phyloP scores from a whole-genome alignment of 2,329 filamentous ascomycete species.

The Monosporascus ibericus region DNA sequence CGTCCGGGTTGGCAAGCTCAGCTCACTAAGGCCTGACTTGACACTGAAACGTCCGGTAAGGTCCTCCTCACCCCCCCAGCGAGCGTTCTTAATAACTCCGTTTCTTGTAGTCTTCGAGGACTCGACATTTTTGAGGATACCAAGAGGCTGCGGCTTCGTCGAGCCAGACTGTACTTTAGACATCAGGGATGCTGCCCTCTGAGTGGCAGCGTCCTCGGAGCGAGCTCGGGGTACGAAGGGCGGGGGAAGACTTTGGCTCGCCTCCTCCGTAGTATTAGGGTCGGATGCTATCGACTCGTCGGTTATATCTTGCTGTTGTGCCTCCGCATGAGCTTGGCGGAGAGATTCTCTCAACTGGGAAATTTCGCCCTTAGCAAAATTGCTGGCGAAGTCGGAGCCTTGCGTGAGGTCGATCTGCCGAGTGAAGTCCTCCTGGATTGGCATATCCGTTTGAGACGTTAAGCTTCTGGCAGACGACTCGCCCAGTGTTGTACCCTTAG shows the following conservation, averaged over 20 bases:
- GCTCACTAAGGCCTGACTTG: constrained; percentile 26
- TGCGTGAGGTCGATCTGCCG: constrained; percentile 29
- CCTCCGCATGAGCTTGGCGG: constrained; percentile 20
- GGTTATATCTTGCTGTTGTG: constrained; percentile 15
- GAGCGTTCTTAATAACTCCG: constrained; percentile 1
- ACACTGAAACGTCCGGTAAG: constrained; percentile 28
- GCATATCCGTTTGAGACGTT: constrained; percentile 24
- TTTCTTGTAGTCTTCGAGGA: neutral
- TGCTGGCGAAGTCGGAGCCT: constrained; percentile 26
- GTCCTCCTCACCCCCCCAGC: constrained; percentile 15
- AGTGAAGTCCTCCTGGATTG: constrained; percentile 31
- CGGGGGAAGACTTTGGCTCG: constrained; percentile 23
- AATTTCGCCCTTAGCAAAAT: constrained; percentile 23
- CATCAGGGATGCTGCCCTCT: constrained; percentile 8
- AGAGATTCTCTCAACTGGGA: constrained; percentile 12
- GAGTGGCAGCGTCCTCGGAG: constrained; percentile 11
- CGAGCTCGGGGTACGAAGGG: constrained; percentile 13
- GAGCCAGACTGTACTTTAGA: constrained; percentile 11
- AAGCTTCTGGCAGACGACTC: constrained; percentile 30
- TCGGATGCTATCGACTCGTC: constrained; percentile 13
- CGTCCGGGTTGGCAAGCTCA: constrained; percentile 22
- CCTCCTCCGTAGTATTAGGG: constrained; percentile 17
- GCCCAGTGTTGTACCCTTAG: constrained; percentile 18
- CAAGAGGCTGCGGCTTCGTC: constrained; percentile 17
- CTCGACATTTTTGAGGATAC: constrained; percentile 30